These are phyloP conservation scores for Lactifluus echinatus DNA, from an alignment of 768 basidiomycete genomes.

Conservation along the genomic window DNA sequence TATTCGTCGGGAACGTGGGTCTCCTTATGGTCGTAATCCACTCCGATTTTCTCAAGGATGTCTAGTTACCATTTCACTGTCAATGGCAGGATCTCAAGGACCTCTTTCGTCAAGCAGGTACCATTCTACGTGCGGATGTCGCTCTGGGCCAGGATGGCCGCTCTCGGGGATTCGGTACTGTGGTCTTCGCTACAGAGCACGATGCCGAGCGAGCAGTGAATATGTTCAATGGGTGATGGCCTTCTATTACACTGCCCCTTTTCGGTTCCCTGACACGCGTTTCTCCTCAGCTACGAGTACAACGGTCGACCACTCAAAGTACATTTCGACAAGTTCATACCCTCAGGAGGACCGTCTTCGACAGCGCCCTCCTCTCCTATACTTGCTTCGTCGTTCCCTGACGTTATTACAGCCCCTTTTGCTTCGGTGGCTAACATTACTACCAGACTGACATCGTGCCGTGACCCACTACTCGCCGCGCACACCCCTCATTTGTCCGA, in stretches of 20 bases:
- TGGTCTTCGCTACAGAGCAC: slow-evolving; percentile 71
- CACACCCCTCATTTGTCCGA: slow-evolving; percentile 2
- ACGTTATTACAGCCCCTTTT: not conserved
- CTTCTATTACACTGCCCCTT: not conserved
- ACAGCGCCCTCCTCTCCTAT: slow-evolving; percentile 20
- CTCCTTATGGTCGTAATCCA: slow-evolving; percentile 15
- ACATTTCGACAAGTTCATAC: slow-evolving; percentile 77
- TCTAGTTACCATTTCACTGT: slow-evolving; percentile 81
- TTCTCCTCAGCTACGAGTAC: slow-evolving; percentile 62
- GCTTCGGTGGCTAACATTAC: slow-evolving; percentile 5
- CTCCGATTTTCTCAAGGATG: slow-evolving; percentile 17
- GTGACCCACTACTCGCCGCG: not conserved
- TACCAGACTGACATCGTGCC: slow-evolving; percentile 6
- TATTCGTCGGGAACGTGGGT: slow-evolving; percentile 88
- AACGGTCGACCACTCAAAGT: slow-evolving; percentile 85
- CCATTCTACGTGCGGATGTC: slow-evolving; percentile 85
- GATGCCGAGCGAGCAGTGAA: slow-evolving; percentile 80
- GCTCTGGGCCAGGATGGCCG: slow-evolving; percentile 82
- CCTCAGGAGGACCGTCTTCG: slow-evolving; percentile 24
- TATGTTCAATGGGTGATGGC: slow-evolving; percentile 81
- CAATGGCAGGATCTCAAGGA: slow-evolving; percentile 99
- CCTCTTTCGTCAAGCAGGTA: slow-evolving; percentile 84
- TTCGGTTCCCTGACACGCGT: not conserved
- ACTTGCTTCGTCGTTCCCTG: not conserved
- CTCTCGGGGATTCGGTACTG: slow-evolving; percentile 88